These are phyloP conservation scores for Davidsoniella neocaledoniae DNA, from an alignment of 2,329 filamentous ascomycete species.

Conservation along the genomic window DNA sequence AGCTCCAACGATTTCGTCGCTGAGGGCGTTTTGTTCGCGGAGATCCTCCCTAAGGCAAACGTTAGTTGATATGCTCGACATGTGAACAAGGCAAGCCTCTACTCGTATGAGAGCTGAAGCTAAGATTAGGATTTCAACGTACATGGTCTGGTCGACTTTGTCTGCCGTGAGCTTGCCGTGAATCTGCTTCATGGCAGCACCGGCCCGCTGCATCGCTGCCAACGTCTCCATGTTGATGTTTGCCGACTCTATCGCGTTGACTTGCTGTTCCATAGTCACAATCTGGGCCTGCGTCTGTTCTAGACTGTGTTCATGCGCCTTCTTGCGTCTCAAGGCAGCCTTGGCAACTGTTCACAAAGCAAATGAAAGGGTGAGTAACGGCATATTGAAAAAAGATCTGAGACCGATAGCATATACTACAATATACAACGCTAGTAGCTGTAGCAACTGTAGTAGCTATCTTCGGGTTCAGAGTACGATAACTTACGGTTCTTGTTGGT, in stretches of 20 bases:
- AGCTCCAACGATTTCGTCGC: slow-evolving; percentile 77
- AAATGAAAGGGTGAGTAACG: slow-evolving; percentile 2
- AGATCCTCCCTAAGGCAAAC: slow-evolving; percentile 55
- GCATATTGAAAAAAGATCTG: too few species aligned
- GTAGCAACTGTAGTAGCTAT: too few species aligned
- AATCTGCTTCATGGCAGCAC: slow-evolving; percentile 81
- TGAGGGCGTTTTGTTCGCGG: slow-evolving; percentile 80
- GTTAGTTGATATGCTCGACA: not conserved
- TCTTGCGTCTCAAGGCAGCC: slow-evolving; percentile 81
- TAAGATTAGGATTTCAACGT: slow-evolving; percentile 24
- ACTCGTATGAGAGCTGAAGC: not conserved
- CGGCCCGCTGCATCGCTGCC: slow-evolving; percentile 81
- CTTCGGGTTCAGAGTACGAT: not conserved
- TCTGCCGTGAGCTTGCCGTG: slow-evolving; percentile 82
- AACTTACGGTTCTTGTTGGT: slow-evolving; percentile 78
- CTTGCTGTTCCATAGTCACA: slow-evolving; percentile 81
- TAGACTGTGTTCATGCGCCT: slow-evolving; percentile 77
- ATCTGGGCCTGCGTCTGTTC: slow-evolving; percentile 86
- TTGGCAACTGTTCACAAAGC: slow-evolving; percentile 52
- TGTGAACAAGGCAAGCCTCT: not conserved
- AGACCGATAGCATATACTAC: too few species aligned
- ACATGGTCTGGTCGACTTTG: slow-evolving; percentile 93
- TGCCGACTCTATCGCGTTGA: slow-evolving; percentile 90
- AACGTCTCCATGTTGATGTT: slow-evolving; percentile 98
- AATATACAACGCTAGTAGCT: too few species aligned